Evolutionary conservation across 2,329 filamentous ascomycete species (phyloP), one percentile per base, ranked within the genome.

Genomic region (Diaporthe velutina): DNA sequence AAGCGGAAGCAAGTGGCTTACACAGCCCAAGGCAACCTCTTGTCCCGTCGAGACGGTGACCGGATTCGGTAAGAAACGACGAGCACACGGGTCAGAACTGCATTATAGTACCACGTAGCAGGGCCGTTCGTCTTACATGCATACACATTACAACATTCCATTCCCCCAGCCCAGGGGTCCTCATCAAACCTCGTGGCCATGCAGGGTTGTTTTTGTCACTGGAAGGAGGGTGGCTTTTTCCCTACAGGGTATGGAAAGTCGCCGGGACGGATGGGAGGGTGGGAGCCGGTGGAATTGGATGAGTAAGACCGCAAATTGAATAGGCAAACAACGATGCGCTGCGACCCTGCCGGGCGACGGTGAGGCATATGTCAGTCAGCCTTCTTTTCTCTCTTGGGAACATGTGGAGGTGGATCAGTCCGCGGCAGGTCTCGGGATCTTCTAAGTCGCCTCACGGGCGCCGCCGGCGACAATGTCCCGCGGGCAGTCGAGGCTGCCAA

Each of bases 21-120:
- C 61, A 67, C 61, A 67, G 61, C 45, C 61, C 61, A 52, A n/a
- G 61, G 61, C 61, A 66, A 28, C 61, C 61, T 48, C 42, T 48
- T 7, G 28, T 66, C 42, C 19, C 19, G 28, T 50, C 22, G 22
- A 38, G 42, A 52, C 61, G 61, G 61, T 52, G 61, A 52, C 61
- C 61, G 45, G 61, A 52, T 67, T 45, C n/a, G 61, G 61, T 52
- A 67, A 38, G 61, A 67, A 67, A 61, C 25, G 25, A 61, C 58
- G 61, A 35, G 30, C 13, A 40, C 42, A 66, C 28, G 60, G 61
- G 61, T 52, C 61, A 52, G 45, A 10, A n/a, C 45, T 48, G 28
- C 60, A 33, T 13, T 17, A 12, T 13, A 6, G 22, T 9, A 35
- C 61, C 19, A 35, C 42, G 61, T 50, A 50, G 61, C 42, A 25